Base-by-base conservation (phyloP, 2,329 filamentous ascomycete genomes). In the Purpureocillium lavendulum region DNA sequence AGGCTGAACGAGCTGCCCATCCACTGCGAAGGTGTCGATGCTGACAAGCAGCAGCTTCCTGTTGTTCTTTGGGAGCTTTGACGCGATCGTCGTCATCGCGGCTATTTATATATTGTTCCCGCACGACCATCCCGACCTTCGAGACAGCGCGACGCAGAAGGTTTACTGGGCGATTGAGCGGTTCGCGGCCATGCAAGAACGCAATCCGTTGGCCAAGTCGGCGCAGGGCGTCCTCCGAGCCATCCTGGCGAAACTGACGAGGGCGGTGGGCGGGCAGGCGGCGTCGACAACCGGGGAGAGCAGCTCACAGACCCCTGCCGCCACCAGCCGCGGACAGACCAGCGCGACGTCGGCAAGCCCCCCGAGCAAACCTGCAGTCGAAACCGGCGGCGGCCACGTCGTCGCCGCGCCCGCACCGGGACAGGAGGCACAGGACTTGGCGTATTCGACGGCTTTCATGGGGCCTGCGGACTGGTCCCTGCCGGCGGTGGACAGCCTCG, bases 21-120 rank as follows among this genome's bases (percentile, higher is more conserved):
- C n/a, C 21, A 26, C 21, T 6, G 21, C 5, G 6, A 10, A 26
- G 21, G 5, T 6, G 6, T 26, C 10, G 21, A 26, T 5, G 21
- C 21, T 26, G 21, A 26, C 21, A 26, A 5, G 21, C 5, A 26
- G 21, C 34, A 68, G 63, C 17, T 75, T 75, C 47, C 64, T 69
- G 13, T 61, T 81, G 4, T 80, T 80, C 52, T 79, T 78, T 38
- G 75, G 74, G 38, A 80, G 74, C 7, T 81, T 82, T 43, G 77
- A 82, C 48, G 77, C 77, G 12, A 70, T 80, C 15, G 73, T 81
- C 13, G 63, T 81, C 40, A 65, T 80, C 39, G 71, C 77, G 0
- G 71, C 74, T 14, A 71, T 80, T 26, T 79, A 74, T 51, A 79
- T 81, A 28, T 53, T 81, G 8, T 78, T 78, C 44, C 76, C 77